Percentiles rank a stretch among this genome's conserved stretches.
Conservation (phyloP, 148 eudicot species). For the Beta vulgaris region DNA sequence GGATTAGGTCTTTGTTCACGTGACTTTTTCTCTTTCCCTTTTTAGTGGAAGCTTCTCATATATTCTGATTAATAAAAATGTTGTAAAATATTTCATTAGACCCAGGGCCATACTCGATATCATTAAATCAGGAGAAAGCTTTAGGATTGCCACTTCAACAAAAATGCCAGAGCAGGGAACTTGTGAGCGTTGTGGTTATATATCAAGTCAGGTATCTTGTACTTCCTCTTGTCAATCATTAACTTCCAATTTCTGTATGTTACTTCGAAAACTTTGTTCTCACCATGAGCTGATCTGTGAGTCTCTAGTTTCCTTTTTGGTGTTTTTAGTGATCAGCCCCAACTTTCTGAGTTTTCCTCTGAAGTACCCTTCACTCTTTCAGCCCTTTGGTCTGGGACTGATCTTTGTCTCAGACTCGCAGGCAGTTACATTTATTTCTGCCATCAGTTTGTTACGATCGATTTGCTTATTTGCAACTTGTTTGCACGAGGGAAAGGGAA, state of each 20-base stretch:
- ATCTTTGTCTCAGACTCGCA: not conserved
- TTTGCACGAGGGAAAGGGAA: not conserved
- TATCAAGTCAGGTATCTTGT: slow-evolving; percentile 75
- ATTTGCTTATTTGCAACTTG: not conserved
- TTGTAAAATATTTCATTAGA: slow-evolving; percentile 34
- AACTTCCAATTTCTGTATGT: not conserved
- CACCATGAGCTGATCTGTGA: not conserved
- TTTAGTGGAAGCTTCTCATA: not conserved
- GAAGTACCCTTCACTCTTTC: not conserved
- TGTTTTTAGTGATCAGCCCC: not conserved
- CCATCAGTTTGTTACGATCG: not conserved
- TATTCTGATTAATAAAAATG: slow-evolving; percentile 21
- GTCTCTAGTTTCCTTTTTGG: not conserved
- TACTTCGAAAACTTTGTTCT: not conserved
- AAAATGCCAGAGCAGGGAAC: slow-evolving; percentile 99
- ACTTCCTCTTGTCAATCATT: slow-evolving; percentile 5
- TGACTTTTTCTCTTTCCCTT: not conserved
- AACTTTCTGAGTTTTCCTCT: not conserved
- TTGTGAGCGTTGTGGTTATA: slow-evolving; percentile 94
- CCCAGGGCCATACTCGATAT: slow-evolving; percentile 97
- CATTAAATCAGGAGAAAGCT: slow-evolving; percentile 89
- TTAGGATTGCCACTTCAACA: slow-evolving; percentile 83
- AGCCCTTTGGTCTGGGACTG: not conserved
- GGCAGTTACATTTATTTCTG: not conserved
- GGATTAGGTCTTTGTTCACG: slow-evolving; percentile 58